phyloP scores from a whole-genome alignment of 1,284 basidiomycete genomes.

The Moniliella sp. region DNA sequence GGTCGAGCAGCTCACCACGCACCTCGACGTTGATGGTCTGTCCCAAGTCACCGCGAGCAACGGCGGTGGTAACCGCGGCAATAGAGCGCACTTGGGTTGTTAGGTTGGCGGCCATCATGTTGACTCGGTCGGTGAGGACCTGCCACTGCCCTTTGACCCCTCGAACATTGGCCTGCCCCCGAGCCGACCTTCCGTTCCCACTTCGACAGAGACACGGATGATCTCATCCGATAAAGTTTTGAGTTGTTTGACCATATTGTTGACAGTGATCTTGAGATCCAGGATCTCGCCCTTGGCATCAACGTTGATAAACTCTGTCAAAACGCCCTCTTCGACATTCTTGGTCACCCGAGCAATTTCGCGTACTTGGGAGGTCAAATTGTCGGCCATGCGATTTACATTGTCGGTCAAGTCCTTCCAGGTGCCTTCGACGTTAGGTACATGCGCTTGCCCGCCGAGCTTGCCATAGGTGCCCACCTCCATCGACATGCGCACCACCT shows the following conservation, averaged over 20 bases:
- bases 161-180: constrained; percentile 65
- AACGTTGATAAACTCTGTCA: constrained; percentile 70
- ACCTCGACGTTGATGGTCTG: constrained; percentile 35
- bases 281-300: constrained; percentile 93
- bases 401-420: constrained; percentile 37
- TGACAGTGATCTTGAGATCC: constrained; percentile 48
- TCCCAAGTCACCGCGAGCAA: constrained; percentile 28
- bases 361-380: constrained; percentile 25
- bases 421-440: constrained; percentile 36
- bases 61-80: constrained; percentile 28
- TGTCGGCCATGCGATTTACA: constrained; percentile 37
- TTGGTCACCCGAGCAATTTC: constrained; percentile 34
- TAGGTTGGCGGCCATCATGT: constrained; percentile 44
- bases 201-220: constrained; percentile 55
- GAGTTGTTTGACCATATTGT: constrained; percentile 33
- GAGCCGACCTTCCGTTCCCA: constrained; percentile 70
- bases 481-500: constrained; percentile 39
- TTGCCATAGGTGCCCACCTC: constrained; percentile 32
- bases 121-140: constrained; percentile 33
- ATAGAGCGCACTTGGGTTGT: constrained; percentile 60
- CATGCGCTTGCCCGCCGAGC: constrained; percentile 31
- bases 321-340: constrained; percentile 64
- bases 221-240: constrained; percentile 30
- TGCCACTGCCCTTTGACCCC: constrained; percentile 37
- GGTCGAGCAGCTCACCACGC: constrained; percentile 28